Conservation (phyloP, 2,329 filamentous ascomycete genomes). For the Verruconis gallopava region DNA sequence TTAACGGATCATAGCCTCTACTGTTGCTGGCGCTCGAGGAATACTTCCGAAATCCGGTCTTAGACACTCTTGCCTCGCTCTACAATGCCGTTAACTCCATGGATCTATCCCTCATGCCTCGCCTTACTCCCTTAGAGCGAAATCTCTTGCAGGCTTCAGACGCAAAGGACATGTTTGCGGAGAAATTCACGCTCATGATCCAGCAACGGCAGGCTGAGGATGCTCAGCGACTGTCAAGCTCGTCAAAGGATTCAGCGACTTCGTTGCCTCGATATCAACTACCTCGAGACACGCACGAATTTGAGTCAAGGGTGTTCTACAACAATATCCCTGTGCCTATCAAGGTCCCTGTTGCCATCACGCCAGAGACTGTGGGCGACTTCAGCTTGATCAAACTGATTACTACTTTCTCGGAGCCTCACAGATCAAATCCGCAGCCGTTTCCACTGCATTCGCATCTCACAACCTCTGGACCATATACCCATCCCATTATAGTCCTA, state of each 20-base stretch:
- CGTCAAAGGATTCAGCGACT: slow-evolving; percentile 26
- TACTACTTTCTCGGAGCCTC: slow-evolving; percentile 77
- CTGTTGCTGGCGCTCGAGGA: slow-evolving; percentile 85
- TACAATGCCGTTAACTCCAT: slow-evolving; percentile 92
- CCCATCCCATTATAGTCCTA: slow-evolving; percentile 88
- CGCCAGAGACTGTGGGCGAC: slow-evolving; percentile 92
- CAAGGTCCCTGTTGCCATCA: slow-evolving; percentile 86
- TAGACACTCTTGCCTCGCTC: slow-evolving; percentile 75
- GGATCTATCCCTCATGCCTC: slow-evolving; percentile 90
- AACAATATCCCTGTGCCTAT: slow-evolving; percentile 94
- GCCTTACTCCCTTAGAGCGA: slow-evolving; percentile 68
- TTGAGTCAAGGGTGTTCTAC: slow-evolving; percentile 89
- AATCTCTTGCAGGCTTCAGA: slow-evolving; percentile 81
- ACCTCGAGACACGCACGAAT: slow-evolving; percentile 92
- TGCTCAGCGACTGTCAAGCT: slow-evolving; percentile 22
- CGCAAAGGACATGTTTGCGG: slow-evolving; percentile 89
- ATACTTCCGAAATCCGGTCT: slow-evolving; percentile 84
- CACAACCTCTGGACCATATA: slow-evolving; percentile 78
- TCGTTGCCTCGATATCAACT: slow-evolving; percentile 56
- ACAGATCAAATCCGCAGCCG: slow-evolving; percentile 69
- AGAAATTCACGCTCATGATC: slow-evolving; percentile 95
- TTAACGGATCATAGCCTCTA: slow-evolving; percentile 49
- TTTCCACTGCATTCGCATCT: slow-evolving; percentile 83
- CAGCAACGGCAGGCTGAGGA: slow-evolving; percentile 65
- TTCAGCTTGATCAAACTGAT: slow-evolving; percentile 97